Evolutionary conservation across 176 grass and related monocot species (phyloP), one percentile per base, ranked within the genome.

Genomic region (Avena insularis): DNA sequence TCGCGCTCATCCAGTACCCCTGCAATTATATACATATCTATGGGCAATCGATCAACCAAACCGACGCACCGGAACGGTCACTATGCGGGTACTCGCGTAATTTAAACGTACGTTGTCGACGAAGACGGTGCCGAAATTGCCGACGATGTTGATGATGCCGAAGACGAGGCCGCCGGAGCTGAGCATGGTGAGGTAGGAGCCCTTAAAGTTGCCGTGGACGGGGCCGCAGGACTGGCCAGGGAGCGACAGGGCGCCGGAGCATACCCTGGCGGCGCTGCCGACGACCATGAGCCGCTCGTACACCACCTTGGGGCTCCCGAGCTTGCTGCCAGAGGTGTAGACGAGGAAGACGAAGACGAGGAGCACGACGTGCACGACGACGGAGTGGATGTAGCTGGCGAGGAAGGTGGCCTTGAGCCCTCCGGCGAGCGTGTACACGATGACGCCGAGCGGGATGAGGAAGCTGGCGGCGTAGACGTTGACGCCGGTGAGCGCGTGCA

Each of bases 1-100:
- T 95, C 59, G 93, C 91, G 81, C 93, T 95, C 88, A 95, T 89
- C 93, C 91, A 92, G 79, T 95, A 95, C 48, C 93, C 93, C 82
- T 84, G 80, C 62, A 82, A 20, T 12, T 9, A 3, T 50, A 51
- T 19, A 19, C 25, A 53, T 33, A 33, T 48, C 16, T 56, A 8
- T 19, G 43, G 23, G 21, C 9, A 2, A 61, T 61, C 56, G 61
- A 55, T 77, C 74, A 77, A 31, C 7, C 25, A 19, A 77, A 53
- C 23, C 38, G 12, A 9, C 38, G 4, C 69, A 16, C 72, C 17
- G 40, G 40, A 43, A 43, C 6, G 40, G 40, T 8, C 40, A 43
- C 40, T 43, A 43, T 40, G 38, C 31, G 31, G 31, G 31, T 43
- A 43, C 6, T 8, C 6, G 40, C 40, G 40, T 43, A 43, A 43